phyloP scores from a whole-genome alignment of 768 basidiomycete species.

The Crucibulum laeve region DNA sequence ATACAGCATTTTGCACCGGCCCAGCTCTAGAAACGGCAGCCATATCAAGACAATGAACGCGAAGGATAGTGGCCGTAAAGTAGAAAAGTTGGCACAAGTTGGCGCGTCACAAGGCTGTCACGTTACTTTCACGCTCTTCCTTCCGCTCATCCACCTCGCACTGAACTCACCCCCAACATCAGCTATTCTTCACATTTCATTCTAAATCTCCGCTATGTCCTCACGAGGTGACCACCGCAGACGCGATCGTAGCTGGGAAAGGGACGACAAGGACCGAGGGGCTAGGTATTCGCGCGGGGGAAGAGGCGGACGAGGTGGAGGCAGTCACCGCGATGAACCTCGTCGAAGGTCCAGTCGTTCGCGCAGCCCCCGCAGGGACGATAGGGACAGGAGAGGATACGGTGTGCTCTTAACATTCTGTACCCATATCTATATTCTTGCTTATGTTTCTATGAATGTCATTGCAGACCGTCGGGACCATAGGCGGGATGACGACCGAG shows the following conservation, averaged over 20 bases:
- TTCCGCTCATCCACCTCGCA: background rate
- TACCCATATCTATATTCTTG: background rate
- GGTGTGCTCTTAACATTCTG: constrained; percentile 7
- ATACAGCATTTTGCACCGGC: too few species aligned
- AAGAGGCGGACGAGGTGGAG: constrained; percentile 24
- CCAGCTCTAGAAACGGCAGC: too few species aligned
- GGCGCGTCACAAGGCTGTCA: too few species aligned
- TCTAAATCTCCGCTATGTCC: too few species aligned
- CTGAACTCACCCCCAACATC: background rate
- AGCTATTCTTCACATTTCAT: too few species aligned
- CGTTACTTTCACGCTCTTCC: background rate
- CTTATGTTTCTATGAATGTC: background rate
- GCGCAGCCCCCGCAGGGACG: constrained; percentile 41
- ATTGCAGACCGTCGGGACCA: constrained; percentile 20
- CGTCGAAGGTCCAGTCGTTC: constrained; percentile 46
- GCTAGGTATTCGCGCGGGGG: constrained; percentile 38
- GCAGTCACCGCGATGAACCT: constrained; percentile 33
- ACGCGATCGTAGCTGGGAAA: constrained; percentile 65
- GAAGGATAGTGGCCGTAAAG: too few species aligned
- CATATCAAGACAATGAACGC: too few species aligned
- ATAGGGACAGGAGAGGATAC: constrained; percentile 32
- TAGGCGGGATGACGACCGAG: constrained; percentile 1
- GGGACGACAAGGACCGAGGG: constrained; percentile 42
- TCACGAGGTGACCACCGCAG: constrained; percentile 50
- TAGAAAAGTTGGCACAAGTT: too few species aligned